Evolutionary conservation across 345 rosid genomes (phyloP).

Genomic region (Salix viminalis): DNA sequence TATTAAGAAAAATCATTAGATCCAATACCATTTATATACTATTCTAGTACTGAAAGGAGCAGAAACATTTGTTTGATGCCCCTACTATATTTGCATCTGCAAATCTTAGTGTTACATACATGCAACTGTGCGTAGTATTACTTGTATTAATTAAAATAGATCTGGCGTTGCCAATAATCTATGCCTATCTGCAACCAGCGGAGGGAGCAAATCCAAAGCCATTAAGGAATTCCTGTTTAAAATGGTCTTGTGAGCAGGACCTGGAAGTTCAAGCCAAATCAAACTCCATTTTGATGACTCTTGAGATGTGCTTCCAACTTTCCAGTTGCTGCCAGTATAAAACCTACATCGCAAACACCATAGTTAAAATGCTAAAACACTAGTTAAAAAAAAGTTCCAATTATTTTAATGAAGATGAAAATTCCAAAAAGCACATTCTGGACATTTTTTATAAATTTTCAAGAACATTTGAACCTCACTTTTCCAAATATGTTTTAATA

Average conservation of each 20-base stretch:
- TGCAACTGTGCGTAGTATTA: not conserved
- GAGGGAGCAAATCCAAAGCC: not conserved
- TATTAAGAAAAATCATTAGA: too few relatives aligned
- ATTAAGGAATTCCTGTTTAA: not conserved
- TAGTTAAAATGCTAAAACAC: not conserved
- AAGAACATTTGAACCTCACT: not conserved
- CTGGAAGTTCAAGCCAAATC: constrained; percentile 9
- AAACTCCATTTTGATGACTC: constrained; percentile 45
- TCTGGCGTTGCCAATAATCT: not conserved
- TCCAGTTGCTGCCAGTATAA: constrained; percentile 70
- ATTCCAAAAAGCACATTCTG: not conserved
- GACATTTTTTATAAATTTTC: not conserved
- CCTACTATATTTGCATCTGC: not conserved
- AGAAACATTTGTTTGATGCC: too few relatives aligned
- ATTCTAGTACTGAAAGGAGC: too few relatives aligned
- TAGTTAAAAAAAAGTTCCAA: not conserved
- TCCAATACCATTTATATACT: too few relatives aligned
- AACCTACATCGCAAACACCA: constrained; percentile 44
- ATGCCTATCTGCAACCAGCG: not conserved
- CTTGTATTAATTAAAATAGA: not conserved
- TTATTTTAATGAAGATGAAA: not conserved
- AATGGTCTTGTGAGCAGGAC: constrained; percentile 10
- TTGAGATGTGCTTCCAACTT: constrained; percentile 55
- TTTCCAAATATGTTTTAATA: not conserved
- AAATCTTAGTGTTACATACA: not conserved